These are phyloP conservation scores for Bodo saltans DNA, from an alignment of 78 protist species.

Conservation along the genomic window DNA sequence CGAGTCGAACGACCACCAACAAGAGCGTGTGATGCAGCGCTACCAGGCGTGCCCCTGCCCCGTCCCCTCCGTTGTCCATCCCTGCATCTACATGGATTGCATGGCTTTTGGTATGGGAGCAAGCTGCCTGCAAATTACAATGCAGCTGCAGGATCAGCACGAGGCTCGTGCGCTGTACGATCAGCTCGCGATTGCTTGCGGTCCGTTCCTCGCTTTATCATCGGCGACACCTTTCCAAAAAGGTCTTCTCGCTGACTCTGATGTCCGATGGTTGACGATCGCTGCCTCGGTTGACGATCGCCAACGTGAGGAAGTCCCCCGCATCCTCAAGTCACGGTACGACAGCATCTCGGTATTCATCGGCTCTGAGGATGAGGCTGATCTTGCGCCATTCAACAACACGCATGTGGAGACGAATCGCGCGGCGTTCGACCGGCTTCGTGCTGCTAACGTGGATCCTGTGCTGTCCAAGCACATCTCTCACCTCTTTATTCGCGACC, in stretches of 20 bases:
- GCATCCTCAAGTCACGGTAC: constrained; percentile 73
- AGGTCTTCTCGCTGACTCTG: constrained; percentile 83
- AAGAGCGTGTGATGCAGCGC: not conserved
- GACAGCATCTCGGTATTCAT: constrained; percentile 68
- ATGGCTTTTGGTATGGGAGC: constrained; percentile 98
- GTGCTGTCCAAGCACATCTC: constrained; percentile 78
- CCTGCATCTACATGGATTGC: constrained; percentile 88
- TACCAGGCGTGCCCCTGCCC: constrained; percentile 7
- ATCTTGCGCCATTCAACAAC: constrained; percentile 54
- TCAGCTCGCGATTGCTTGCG: constrained; percentile 65
- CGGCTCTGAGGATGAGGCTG: not conserved
- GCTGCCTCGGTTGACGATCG: constrained; percentile 89
- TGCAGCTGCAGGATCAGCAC: constrained; percentile 66
- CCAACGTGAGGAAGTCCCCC: constrained; percentile 35
- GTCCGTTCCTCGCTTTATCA: constrained; percentile 68
- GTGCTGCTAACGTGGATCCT: constrained; percentile 59
- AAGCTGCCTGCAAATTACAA: constrained; percentile 89
- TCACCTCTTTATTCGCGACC: constrained; percentile 91
- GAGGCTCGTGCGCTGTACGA: constrained; percentile 88
- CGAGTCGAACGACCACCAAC: not conserved
- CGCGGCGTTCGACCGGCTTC: constrained; percentile 36
- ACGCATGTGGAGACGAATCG: constrained; percentile 45
- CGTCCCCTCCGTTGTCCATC: not conserved
- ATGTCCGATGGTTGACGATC: constrained; percentile 84
- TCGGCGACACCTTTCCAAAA: constrained; percentile 81